Conservation (phyloP, 305 asterid genomes). For the Caryopteris hybrid region DNA sequence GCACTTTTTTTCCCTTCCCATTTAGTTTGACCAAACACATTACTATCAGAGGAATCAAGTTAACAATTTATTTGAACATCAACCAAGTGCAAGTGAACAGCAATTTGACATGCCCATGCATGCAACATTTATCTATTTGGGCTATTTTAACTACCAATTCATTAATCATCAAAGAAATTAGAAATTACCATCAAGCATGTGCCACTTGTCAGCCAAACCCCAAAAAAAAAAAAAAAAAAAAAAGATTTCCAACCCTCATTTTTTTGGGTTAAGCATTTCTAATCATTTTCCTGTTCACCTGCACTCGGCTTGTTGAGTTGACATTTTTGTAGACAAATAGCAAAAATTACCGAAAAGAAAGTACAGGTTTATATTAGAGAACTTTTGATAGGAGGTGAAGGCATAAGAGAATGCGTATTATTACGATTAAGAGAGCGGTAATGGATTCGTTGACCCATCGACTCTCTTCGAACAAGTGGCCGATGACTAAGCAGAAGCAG, state of each 20-base stretch:
- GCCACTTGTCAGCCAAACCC: too few species aligned
- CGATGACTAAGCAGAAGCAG: constrained; percentile 69
- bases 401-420: not conserved
- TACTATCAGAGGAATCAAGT: not conserved
- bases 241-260: too few species aligned
- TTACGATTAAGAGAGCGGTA: constrained; percentile 73
- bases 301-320: too few species aligned
- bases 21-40: too few species aligned
- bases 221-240: too few species aligned
- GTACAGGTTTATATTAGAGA: not conserved
- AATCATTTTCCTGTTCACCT: too few species aligned
- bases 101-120: too few species aligned
- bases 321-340: too few species aligned
- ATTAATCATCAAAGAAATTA: not conserved
- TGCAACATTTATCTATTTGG: not conserved
- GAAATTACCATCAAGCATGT: too few species aligned
- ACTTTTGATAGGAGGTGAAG: not conserved
- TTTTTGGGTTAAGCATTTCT: too few species aligned
- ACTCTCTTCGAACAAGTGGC: constrained; percentile 76
- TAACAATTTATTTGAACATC: not conserved
- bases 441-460: constrained; percentile 96
- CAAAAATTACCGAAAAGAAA: not conserved
- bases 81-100: not conserved
- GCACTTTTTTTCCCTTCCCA: too few species aligned
- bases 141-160: not conserved